A percentile compares a stretch with the other conserved stretches of the same genome.
Conservation (phyloP, 345 rosid genomes). For the Diplotaxis tenuifolia region DNA sequence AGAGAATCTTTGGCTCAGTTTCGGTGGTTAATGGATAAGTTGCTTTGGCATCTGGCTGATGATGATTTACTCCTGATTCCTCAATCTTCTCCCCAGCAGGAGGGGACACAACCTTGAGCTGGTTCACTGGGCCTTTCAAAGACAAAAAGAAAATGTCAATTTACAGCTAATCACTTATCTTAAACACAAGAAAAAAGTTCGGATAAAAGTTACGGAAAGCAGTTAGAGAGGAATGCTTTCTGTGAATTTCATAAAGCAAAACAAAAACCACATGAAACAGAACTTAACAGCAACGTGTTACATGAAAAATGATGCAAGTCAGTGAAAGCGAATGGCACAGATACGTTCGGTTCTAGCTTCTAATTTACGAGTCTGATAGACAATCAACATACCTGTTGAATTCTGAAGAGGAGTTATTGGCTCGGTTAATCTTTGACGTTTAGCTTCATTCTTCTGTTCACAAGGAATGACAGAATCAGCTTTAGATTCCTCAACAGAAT, state of each 20-base stretch:
- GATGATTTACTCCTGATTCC: slow-evolving; percentile 1
- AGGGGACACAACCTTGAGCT: background rate
- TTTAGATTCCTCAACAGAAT: background rate
- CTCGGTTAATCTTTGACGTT: slow-evolving; percentile 20
- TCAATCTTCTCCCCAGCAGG: slow-evolving; percentile 3
- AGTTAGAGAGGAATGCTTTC: background rate
- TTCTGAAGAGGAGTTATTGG: slow-evolving; percentile 8
- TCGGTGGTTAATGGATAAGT: background rate
- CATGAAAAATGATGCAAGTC: background rate
- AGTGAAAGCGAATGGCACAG: background rate
- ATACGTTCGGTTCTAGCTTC: background rate
- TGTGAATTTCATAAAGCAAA: background rate
- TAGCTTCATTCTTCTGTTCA: slow-evolving; percentile 11
- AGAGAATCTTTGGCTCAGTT: slow-evolving; percentile 3
- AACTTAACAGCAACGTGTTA: background rate
- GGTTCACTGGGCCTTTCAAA: slow-evolving; percentile 1
- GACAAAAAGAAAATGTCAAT: slow-evolving; percentile 5
- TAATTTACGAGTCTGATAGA: background rate
- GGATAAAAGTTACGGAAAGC: background rate
- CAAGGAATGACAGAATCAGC: background rate
- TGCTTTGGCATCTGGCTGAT: background rate
- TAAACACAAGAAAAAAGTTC: background rate
- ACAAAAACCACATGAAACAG: background rate
- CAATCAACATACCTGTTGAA: slow-evolving; percentile 26
- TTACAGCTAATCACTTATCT: background rate